A percentile compares a stretch with the other conserved stretches of the same genome.
phyloP scores from a whole-genome alignment of 768 basidiomycete genomes.

The Pleurotus salmoneostramineus region DNA sequence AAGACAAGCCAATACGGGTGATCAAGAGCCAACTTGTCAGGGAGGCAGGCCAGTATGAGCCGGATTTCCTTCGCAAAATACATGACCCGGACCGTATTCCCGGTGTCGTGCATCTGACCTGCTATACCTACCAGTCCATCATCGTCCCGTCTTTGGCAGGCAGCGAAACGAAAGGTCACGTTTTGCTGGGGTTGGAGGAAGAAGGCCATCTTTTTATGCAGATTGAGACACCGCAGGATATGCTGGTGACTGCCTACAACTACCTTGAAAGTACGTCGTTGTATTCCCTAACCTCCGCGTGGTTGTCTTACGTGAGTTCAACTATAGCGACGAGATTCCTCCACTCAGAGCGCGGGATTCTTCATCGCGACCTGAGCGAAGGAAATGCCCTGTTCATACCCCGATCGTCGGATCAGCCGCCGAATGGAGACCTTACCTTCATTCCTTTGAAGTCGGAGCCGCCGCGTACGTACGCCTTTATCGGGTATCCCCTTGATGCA shows the following conservation, averaged over 20 bases:
- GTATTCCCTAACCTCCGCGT: no score
- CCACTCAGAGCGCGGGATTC: no score
- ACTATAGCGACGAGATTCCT: no score
- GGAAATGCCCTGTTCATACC: no score
- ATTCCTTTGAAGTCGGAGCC: no score
- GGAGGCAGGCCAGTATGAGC: not conserved
- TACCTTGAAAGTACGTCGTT: not conserved
- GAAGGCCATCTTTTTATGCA: not conserved
- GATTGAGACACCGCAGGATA: not conserved
- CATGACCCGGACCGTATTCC: not conserved
- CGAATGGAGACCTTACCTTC: no score
- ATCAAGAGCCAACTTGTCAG: not conserved
- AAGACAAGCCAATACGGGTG: not conserved
- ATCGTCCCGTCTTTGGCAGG: not conserved
- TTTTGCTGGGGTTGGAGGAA: not conserved
- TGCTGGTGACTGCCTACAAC: not conserved
- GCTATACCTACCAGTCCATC: not conserved
- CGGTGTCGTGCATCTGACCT: not conserved
- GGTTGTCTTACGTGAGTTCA: no score
- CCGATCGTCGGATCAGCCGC: no score
- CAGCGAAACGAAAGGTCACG: not conserved
- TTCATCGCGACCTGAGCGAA: no score
- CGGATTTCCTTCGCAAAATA: not conserved
- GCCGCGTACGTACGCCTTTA: no score
- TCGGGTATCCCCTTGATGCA: no score